Evolutionary conservation across 2,329 filamentous ascomycete species (phyloP).

Genomic region (Monilinia aucupariae): DNA sequence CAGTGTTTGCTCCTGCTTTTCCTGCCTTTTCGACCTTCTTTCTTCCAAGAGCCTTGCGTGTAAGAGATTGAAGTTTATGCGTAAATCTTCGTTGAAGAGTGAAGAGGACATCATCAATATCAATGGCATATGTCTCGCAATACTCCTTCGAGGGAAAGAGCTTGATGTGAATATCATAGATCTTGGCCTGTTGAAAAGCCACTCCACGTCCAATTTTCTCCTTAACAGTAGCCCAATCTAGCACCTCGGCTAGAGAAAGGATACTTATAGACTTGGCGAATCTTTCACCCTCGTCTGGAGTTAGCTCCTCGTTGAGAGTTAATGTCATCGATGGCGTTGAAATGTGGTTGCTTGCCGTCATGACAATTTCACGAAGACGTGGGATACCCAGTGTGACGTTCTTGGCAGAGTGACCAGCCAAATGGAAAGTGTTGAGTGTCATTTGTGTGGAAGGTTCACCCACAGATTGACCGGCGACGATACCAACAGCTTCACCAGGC

Average conservation of each 20-base stretch:
- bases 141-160: conserved; percentile 87
- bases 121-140: conserved; percentile 76
- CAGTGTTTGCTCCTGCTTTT: conserved; percentile 51
- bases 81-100: conserved; percentile 80
- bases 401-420: conserved; percentile 95
- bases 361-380: conserved; percentile 91
- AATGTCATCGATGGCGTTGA: conserved; percentile 89
- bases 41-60: conserved; percentile 74
- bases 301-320: conserved; percentile 66
- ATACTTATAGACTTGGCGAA: conserved; percentile 92
- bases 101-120: conserved; percentile 66
- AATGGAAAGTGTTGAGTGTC: conserved; percentile 99
- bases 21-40: conserved; percentile 61
- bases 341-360: conserved; percentile 88
- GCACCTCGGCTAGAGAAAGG: conserved; percentile 74
- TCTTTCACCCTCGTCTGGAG: conserved; percentile 60
- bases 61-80: conserved; percentile 61
- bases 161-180: conserved; percentile 73
- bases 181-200: conserved; percentile 67
- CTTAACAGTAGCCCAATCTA: conserved; percentile 74
- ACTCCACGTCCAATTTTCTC: conserved; percentile 72
- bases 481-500: conserved; percentile 92
- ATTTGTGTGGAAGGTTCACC: conserved; percentile 98
- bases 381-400: conserved; percentile 99
- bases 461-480: conserved; percentile 92